Evolutionary conservation across 2,329 filamentous ascomycete species (phyloP), one percentile per base, ranked within the genome.

Genomic region (Colletotrichum sp.): DNA sequence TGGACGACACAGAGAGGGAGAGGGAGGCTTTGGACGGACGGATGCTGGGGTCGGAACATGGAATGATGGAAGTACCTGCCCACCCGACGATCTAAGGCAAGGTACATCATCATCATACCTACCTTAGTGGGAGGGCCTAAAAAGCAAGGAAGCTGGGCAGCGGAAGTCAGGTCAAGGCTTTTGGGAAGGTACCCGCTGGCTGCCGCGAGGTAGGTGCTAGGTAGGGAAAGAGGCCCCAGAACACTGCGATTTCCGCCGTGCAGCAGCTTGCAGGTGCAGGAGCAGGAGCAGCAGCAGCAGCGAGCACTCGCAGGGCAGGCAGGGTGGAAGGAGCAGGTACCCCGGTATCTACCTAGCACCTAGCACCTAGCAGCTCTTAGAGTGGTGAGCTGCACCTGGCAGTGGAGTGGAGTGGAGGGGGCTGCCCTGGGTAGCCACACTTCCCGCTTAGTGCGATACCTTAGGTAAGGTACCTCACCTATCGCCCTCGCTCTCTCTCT

Each of bases 401-500:
- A 32, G 32, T 62, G 30, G 59, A 62, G 32, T 21, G n/a, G 5
- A 28, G 21, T 59, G 55, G 52, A 57, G 24, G 52, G 39, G 44
- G 44, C 44, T 52, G 44, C 44, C 44, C 44, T 21, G 44, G 44
- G 44, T 21, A 21, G n/a, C 44, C 44, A 52, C 44, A 52, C 44
- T 52, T 21, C 55, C n/a, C 59, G 59, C 59, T 62, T 62, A 36
- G 59, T 62, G 59, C 30, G 59, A 62, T 62, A 62, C 59, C 18
- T 30, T n/a, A 62, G 59, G 26, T 62, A 32, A 62, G 24, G 59
- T 32, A 62, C 59, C 24, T 62, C 12, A 69, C 73, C 68, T 70
- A 39, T 71, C 55, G 65, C 66, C 70, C 62, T 72, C 71, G 66
- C 66, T 69, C 64, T 4, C 75, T 62, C 75, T 72, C 75, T 75